Percentiles rank a stretch among this genome's conserved stretches.
These are phyloP conservation scores for Oenanthe sinensis DNA, from an alignment of 129 eudicot genomes.

Conservation along the genomic window DNA sequence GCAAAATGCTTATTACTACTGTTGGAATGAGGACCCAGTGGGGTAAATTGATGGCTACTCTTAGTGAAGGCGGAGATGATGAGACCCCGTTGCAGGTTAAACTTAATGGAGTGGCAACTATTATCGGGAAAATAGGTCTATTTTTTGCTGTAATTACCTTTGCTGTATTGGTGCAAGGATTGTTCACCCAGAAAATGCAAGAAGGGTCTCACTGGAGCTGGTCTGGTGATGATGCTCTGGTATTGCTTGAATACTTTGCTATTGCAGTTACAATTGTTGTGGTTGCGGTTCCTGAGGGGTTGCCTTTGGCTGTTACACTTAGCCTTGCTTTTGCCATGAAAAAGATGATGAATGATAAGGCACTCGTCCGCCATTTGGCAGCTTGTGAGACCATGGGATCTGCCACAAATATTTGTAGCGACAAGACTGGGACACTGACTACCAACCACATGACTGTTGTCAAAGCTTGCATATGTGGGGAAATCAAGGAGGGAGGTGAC, in stretches of 20 bases:
- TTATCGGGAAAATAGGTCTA: slow-evolving; percentile 85
- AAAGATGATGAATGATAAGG: slow-evolving; percentile 95
- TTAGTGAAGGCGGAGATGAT: slow-evolving; percentile 94
- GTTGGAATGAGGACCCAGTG: slow-evolving; percentile 98
- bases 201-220: slow-evolving; percentile 63
- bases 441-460: slow-evolving; percentile 94
- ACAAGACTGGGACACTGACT: slow-evolving; percentile 86
- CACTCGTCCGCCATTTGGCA: slow-evolving; percentile 90
- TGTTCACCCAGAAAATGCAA: slow-evolving; percentile 43
- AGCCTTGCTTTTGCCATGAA: slow-evolving; percentile 98
- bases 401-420: slow-evolving; percentile 87
- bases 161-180: slow-evolving; percentile 79
- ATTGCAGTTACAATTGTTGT: slow-evolving; percentile 92
- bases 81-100: slow-evolving; percentile 93
- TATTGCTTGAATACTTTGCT: slow-evolving; percentile 81
- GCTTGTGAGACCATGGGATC: slow-evolving; percentile 99
- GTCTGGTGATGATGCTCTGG: slow-evolving; percentile 76
- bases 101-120: slow-evolving; percentile 92
- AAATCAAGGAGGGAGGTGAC: slow-evolving; percentile 37
- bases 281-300: slow-evolving; percentile 94
- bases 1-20: slow-evolving; percentile 82
- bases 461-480: slow-evolving; percentile 67
- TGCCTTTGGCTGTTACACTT: slow-evolving; percentile 85
- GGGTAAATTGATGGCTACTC: slow-evolving; percentile 93
- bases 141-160: slow-evolving; percentile 89